These are phyloP conservation scores for Auriculariales sp. DNA, from an alignment of 768 basidiomycete species.

Conservation along the genomic window DNA sequence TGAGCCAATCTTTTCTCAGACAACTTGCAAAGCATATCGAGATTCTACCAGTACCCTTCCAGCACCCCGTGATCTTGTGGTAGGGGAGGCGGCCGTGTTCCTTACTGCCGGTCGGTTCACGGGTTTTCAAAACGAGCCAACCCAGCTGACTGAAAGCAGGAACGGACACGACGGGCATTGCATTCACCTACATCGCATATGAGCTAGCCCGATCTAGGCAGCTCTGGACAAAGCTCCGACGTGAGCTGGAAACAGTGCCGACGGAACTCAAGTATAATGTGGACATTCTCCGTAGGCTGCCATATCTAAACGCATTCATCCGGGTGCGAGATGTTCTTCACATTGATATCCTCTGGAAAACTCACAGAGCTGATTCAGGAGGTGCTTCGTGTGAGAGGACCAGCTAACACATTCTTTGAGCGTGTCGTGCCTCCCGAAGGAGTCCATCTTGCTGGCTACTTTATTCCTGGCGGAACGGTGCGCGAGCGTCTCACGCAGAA, in stretches of 20 bases:
- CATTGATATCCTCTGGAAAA: too few species aligned
- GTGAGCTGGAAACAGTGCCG: constrained; percentile 38
- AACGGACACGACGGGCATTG: constrained; percentile 61
- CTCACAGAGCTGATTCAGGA: background rate
- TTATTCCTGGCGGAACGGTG: constrained; percentile 63
- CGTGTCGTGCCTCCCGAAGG: constrained; percentile 62
- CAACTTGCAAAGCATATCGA: background rate
- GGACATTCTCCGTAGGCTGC: constrained; percentile 34
- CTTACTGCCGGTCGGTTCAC: background rate
- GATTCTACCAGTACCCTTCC: background rate
- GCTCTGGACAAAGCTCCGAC: constrained; percentile 50
- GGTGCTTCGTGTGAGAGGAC: constrained; percentile 59
- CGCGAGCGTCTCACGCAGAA: too few species aligned
- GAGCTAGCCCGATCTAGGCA: constrained; percentile 61
- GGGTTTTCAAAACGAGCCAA: background rate
- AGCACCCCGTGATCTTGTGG: background rate
- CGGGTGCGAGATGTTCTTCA: constrained; percentile 51
- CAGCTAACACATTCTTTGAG: constrained; percentile 60
- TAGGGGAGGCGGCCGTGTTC: background rate
- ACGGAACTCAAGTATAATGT: constrained; percentile 35
- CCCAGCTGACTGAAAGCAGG: constrained; percentile 46
- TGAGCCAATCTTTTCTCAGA: too few species aligned
- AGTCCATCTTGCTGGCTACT: constrained; percentile 64
- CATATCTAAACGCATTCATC: constrained; percentile 32
- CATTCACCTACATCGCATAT: constrained; percentile 65